phyloP scores from a whole-genome alignment of 768 basidiomycete species.

The Auricularia sp. region DNA sequence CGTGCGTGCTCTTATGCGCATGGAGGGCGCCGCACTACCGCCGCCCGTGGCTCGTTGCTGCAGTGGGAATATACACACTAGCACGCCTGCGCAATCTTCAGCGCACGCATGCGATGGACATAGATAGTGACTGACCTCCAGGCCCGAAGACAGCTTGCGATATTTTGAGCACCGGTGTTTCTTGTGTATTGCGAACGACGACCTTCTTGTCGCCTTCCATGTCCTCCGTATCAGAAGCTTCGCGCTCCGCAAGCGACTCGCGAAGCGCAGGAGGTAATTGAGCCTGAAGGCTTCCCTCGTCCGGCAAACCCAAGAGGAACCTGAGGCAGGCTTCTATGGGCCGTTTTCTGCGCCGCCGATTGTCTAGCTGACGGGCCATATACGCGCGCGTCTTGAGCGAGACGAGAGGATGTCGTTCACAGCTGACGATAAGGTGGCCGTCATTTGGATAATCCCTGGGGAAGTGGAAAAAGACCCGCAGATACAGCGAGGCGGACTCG shows the following conservation, averaged over 20 bases:
- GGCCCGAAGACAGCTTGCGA: conserved; percentile 86
- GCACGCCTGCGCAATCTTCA: conserved; percentile 49
- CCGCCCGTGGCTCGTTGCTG: conserved; percentile 65
- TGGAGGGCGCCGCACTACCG: conserved; percentile 36
- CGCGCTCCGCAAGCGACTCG: conserved; percentile 60
- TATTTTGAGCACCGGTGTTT: conserved; percentile 57
- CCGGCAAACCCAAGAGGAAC: conserved; percentile 66
- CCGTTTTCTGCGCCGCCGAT: conserved; percentile 65
- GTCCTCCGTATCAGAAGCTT: conserved; percentile 23
- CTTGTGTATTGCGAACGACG: conserved; percentile 15
- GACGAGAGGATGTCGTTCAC: conserved; percentile 77
- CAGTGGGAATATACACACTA: conserved; percentile 78
- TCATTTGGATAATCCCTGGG: conserved; percentile 68
- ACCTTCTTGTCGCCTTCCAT: conserved; percentile 59
- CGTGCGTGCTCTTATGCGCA: conserved; percentile 29
- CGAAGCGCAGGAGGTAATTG: conserved; percentile 25
- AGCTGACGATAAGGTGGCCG: conserved; percentile 63
- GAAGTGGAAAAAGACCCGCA: conserved; percentile 83
- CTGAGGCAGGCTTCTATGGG: conserved; percentile 78
- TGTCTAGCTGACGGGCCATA: conserved; percentile 65
- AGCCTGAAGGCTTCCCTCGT: conserved; percentile 38
- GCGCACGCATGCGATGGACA: not conserved
- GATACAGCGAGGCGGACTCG: conserved; percentile 72
- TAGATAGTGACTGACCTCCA: conserved; percentile 46
- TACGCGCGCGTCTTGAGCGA: conserved; percentile 66